These are phyloP conservation scores for Synchytrium microbalum DNA, from an alignment of 371 early-diverging fungal species.

Conservation along the genomic window DNA sequence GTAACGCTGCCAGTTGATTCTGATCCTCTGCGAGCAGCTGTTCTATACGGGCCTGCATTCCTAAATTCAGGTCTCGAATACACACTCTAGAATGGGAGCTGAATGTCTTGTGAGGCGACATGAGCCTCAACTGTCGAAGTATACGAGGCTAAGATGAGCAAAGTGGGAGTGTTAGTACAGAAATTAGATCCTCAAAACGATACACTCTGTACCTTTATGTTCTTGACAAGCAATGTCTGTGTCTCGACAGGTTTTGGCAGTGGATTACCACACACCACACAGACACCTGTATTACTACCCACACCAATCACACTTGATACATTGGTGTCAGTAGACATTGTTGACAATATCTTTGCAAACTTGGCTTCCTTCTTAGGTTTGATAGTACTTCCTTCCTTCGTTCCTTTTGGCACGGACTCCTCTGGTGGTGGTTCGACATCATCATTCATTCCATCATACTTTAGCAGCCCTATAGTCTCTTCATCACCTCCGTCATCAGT, in stretches of 20 bases:
- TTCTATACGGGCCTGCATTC: constrained; percentile 27
- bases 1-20: constrained; percentile 18
- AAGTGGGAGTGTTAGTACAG: too few relatives aligned
- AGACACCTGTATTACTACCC: neutral
- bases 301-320: neutral
- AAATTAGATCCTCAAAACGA: too few relatives aligned
- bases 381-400: too few relatives aligned
- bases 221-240: constrained; percentile 15
- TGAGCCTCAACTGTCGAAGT: constrained; percentile 17
- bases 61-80: constrained; percentile 18
- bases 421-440: too few relatives aligned
- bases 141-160: too few relatives aligned
- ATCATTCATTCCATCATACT: too few relatives aligned
- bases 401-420: too few relatives aligned
- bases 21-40: constrained; percentile 25
- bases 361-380: neutral
- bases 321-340: neutral
- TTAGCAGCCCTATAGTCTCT: too few relatives aligned
- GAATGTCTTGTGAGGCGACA: constrained; percentile 10
- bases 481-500: too few relatives aligned
- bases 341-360: neutral
- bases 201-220: too few relatives aligned
- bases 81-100: constrained; percentile 13
- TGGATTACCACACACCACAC: constrained; percentile 15
- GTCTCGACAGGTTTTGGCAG: constrained; percentile 16